Base-by-base conservation (phyloP, 345 rosid species). In the Carallia brachiata region DNA sequence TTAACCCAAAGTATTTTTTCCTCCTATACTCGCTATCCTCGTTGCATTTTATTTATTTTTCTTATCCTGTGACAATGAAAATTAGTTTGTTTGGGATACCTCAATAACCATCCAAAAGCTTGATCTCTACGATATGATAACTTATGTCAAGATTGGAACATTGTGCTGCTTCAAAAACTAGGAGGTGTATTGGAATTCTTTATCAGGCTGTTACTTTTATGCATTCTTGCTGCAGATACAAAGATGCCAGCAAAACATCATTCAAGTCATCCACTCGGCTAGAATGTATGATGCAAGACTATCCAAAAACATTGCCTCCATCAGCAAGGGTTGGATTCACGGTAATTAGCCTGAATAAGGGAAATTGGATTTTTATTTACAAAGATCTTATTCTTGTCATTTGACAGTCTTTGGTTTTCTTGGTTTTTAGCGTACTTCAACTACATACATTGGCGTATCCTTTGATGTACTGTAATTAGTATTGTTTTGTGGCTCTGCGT, bases 271-370 rank as follows among this genome's bases (percentile, higher is more conserved):
- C 98, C 61, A 90, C 98, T 78, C 86, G 97, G 52, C 84, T 95
- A 39, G 97, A 95, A 77, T 95, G 99, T 66, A 91, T 89, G 99
- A 95, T 95, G 99, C 99, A 92, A 84, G 97, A 95, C 77, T 92
- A 95, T 81, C 97, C 97, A 60, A 92, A 92, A 79, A 95, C 99
- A 61, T 73, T 95, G 79, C 90, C 97, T 56, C 87, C 97, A 52
- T 67, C 97, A 23, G 89, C 97, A 74, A 73, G 87, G 62, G 97
- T 92, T 78, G 98, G 98, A 69, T 94, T 91, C 78, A 89, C 97
- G 81, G 99, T 94, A 87, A 84, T 59, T 57, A 60, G 40, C 61
- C 57, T 66, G 13, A 30, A 36, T 17, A 56, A 7, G 28, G 53
- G 7, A 57, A 53, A 16, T 23, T 59, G 47, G 47, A 39, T 37